phyloP scores from a whole-genome alignment of 169 alveolate species.

The Babesia bigemina region DNA sequence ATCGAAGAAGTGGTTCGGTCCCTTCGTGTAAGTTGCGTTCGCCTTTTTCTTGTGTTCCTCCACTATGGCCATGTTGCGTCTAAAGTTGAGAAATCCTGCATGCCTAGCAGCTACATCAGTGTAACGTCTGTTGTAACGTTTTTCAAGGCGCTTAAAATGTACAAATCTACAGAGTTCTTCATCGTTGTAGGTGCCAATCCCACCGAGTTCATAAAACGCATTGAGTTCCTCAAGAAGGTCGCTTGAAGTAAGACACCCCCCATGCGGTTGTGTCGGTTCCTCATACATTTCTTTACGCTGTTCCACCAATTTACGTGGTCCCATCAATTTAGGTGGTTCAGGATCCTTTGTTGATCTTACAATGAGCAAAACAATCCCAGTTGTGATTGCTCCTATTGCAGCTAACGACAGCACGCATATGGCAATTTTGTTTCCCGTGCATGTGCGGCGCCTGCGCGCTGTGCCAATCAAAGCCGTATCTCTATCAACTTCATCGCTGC shows the following conservation, averaged over 20 bases:
- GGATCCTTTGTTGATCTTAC: not conserved
- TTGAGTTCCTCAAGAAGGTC: conserved; percentile 14
- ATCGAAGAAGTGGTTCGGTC: conserved; percentile 60
- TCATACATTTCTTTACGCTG: too few species aligned
- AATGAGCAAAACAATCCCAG: not conserved
- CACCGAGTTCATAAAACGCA: conserved; percentile 22
- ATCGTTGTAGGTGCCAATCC: conserved; percentile 7
- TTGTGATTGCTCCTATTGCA: not conserved
- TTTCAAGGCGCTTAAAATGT: conserved; percentile 25
- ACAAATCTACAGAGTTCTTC: conserved; percentile 22
- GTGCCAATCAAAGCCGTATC: not conserved
- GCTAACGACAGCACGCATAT: not conserved
- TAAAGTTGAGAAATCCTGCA: conserved; percentile 45
- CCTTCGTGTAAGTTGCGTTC: conserved; percentile 46
- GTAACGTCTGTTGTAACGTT: conserved; percentile 18
- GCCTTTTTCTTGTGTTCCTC: conserved; percentile 8
- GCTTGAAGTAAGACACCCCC: not conserved
- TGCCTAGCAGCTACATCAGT: conserved; percentile 17
- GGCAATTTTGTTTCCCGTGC: not conserved
- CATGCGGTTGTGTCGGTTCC: not conserved
- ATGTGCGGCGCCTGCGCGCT: not conserved
- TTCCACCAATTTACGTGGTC: too few species aligned
- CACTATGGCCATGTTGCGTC: conserved; percentile 23
- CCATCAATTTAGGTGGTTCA: not conserved
- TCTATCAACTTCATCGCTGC: conserved; percentile 12